A percentile compares a stretch with the other conserved stretches of the same genome.
phyloP scores from a whole-genome alignment of 2,329 filamentous ascomycete genomes.

The Paecilomyces sp. region DNA sequence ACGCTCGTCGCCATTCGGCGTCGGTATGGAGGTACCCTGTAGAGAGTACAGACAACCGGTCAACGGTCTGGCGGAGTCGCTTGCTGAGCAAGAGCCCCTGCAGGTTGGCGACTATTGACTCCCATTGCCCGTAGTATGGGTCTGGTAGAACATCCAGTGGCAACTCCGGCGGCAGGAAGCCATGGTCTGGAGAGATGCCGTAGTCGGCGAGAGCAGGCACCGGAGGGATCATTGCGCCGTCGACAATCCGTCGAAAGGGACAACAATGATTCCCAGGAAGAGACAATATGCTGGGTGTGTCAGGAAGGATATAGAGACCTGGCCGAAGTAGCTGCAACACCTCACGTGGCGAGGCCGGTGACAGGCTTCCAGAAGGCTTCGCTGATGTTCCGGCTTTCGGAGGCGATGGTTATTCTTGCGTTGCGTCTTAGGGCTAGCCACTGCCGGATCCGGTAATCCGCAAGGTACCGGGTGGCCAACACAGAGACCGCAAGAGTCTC shows the following conservation, averaged over 20 bases:
- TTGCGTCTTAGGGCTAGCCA: neutral
- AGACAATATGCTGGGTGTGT: neutral
- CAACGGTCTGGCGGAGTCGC: constrained; percentile 70
- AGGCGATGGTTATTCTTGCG: neutral
- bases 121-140: constrained; percentile 93
- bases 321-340: neutral
- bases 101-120: constrained; percentile 75
- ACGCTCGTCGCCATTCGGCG: constrained; percentile 85
- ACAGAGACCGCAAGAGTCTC: neutral
- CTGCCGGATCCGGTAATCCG: neutral
- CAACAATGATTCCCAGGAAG: neutral
- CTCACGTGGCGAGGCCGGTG: constrained; percentile 3
- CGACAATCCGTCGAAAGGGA: neutral
- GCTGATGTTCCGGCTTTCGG: neutral
- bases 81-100: constrained; percentile 81
- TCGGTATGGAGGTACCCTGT: constrained; percentile 75
- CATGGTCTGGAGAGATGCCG: constrained; percentile 57
- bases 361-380: neutral
- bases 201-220: constrained; percentile 61
- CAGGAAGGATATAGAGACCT: neutral
- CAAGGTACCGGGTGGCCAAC: neutral
- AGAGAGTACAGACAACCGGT: constrained; percentile 74
- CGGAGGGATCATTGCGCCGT: constrained; percentile 35
- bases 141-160: constrained; percentile 77
- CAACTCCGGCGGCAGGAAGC: constrained; percentile 77